A percentile compares a stretch with the other conserved stretches of the same genome.
Evolutionary conservation across 2,329 filamentous ascomycete genomes (phyloP).

Genomic region (Talaromyces sp.): DNA sequence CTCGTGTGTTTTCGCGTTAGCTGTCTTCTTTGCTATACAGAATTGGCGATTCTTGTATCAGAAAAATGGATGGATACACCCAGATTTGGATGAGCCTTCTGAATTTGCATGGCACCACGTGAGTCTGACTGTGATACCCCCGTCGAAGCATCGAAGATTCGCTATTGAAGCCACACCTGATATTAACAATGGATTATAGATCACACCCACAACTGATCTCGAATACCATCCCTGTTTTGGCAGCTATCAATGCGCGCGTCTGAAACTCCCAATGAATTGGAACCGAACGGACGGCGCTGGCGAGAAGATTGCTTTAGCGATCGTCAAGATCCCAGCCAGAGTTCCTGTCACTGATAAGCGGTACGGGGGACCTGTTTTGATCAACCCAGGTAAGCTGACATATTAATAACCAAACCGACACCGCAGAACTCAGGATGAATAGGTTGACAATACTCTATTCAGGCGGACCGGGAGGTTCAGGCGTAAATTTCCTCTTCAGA

Average conservation of each 20-base stretch:
- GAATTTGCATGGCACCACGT: slow-evolving; percentile 14
- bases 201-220: not conserved
- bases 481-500: slow-evolving; percentile 22
- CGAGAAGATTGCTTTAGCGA: slow-evolving; percentile 10
- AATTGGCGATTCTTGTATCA: not conserved
- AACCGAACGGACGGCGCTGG: slow-evolving; percentile 15
- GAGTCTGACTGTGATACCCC: not conserved
- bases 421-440: not conserved
- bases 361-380: slow-evolving; percentile 39
- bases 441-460: not conserved
- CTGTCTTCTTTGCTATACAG: not conserved
- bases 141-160: not conserved
- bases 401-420: no score
- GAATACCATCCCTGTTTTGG: slow-evolving; percentile 7
- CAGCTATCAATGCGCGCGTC: slow-evolving; percentile 12
- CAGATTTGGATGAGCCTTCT: not conserved
- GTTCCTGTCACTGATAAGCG: slow-evolving; percentile 27
- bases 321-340: slow-evolving; percentile 14
- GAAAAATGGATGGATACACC: not conserved
- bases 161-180: not conserved
- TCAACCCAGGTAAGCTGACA: slow-evolving; percentile 42
- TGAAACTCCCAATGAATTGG: slow-evolving; percentile 17
- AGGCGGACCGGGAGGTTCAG: slow-evolving; percentile 14
- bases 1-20: not conserved
- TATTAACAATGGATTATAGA: not conserved